Base-by-base conservation (phyloP, 495 filamentous ascomycete species). In the Penicillium subrubescens region DNA sequence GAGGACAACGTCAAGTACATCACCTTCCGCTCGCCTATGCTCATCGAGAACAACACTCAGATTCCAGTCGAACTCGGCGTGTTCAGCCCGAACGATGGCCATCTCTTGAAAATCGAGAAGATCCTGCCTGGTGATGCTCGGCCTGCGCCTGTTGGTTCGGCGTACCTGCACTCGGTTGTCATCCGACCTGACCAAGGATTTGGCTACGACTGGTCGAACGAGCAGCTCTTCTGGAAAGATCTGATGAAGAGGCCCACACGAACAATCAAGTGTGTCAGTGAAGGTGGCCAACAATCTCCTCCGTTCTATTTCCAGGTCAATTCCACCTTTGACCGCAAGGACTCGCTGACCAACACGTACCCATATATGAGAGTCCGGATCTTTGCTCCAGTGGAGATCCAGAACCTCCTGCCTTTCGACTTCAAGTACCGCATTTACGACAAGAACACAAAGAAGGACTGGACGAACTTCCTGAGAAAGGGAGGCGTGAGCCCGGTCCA, bases 351-450 rank as follows among this genome's bases (percentile, higher is more conserved):
- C 11, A 89, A 77, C 65, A 83, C 88, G 62, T 99, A 99, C 73
- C 95, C 95, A 5, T 95, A 96, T 74, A 98, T 98, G 96, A 87
- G 88, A 59, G 81, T 99, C 52, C 89, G 91, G 60, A 86, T 99
- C 27, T 93, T 91, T 27, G 94, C 95, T 17, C 95, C 95, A 0
- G 86, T 99, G 51, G 94, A 97, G 67, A 83, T 99, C 14, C 93
- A 99, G 72, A 99, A 99, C 71, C 81, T 99, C 29, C 82, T 99
- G 29, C 95, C 95, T 0, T 97, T 90, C 70, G 96, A 98, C 78
- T 99, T 99, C 89, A 98, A 98, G 75, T 98, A 98, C 73, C 87
- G 93, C 59, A 97, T 99, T 25, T 97, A 97, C 71, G 95, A 99
- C 79, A 96, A 93, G 81, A 95, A 96, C 74, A 97, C 93, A 0